phyloP scores from a whole-genome alignment of 2,329 filamentous ascomycete genomes.

The Coleophoma cylindrospora region DNA sequence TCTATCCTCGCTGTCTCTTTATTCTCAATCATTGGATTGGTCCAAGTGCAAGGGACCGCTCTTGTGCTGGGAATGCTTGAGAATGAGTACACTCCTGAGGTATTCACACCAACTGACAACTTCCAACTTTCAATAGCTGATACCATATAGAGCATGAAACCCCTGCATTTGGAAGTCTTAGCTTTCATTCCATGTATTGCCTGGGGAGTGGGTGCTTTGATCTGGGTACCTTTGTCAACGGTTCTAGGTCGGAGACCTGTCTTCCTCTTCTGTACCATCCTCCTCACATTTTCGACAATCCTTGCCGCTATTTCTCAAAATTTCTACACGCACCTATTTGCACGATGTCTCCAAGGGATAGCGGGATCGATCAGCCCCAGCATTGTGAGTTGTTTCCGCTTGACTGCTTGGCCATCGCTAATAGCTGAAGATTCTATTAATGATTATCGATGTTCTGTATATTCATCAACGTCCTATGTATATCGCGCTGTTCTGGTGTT shows the following conservation, averaged over 20 bases:
- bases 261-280: slow-evolving; percentile 24
- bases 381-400: slow-evolving; percentile 15
- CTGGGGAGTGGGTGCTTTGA: slow-evolving; percentile 29
- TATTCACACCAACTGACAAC: slow-evolving; percentile 2
- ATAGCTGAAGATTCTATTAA: slow-evolving; percentile 24
- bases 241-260: slow-evolving; percentile 32
- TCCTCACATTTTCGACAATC: slow-evolving; percentile 23
- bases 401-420: not conserved
- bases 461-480: slow-evolving; percentile 30
- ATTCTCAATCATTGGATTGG: slow-evolving; percentile 15
- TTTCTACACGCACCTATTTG: slow-evolving; percentile 24
- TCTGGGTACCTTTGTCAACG: slow-evolving; percentile 32
- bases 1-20: slow-evolving; percentile 13
- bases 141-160: slow-evolving; percentile 13
- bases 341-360: slow-evolving; percentile 28
- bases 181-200: slow-evolving; percentile 26
- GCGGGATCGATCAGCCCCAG: slow-evolving; percentile 26
- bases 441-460: slow-evolving; percentile 33
- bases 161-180: slow-evolving; percentile 22
- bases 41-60: slow-evolving; percentile 19
- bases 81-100: slow-evolving; percentile 15
- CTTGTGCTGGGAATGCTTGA: slow-evolving; percentile 13
- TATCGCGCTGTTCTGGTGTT: slow-evolving; percentile 29
- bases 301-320: slow-evolving; percentile 20
- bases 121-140: not conserved